Conservation (phyloP, 2,329 filamentous ascomycete genomes). For the Lachnellula arida region DNA sequence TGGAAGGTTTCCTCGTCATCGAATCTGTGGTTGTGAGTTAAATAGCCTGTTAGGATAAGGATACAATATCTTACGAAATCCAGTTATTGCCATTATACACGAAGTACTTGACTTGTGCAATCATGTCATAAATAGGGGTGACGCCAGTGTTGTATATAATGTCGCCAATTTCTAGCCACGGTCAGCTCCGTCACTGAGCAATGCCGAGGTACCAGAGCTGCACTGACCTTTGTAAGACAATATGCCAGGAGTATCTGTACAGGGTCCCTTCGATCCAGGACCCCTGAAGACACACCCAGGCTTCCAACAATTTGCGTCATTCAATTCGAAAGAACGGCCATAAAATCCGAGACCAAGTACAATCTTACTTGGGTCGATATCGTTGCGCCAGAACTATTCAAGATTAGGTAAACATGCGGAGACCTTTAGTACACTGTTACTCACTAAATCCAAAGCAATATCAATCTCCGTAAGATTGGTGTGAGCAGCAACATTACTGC, state of each 20-base stretch:
- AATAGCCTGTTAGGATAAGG: too few species aligned
- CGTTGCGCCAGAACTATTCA: conserved; percentile 33
- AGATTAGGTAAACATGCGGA: too few species aligned
- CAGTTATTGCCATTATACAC: neutral
- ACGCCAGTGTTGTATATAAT: neutral
- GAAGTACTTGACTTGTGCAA: neutral
- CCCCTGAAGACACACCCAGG: conserved; percentile 24
- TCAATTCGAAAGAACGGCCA: conserved; percentile 37
- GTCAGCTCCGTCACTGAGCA: neutral
- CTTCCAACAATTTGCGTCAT: conserved; percentile 13
- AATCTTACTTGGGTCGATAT: conserved; percentile 36
- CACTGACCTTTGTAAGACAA: conserved; percentile 15
- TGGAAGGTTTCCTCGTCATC: conserved; percentile 24
- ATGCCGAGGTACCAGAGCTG: neutral
- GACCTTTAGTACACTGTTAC: too few species aligned
- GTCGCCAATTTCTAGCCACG: neutral
- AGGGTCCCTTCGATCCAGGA: conserved; percentile 11
- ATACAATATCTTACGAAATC: too few species aligned
- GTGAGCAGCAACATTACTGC: conserved; percentile 31
- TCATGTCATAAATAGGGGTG: neutral
- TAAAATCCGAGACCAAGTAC: conserved; percentile 42
- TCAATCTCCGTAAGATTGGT: conserved; percentile 40
- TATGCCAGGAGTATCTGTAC: neutral
- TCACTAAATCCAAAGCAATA: conserved; percentile 21
- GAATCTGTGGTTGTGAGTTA: neutral